Evolutionary conservation across 164 flowering plant genomes (phyloP), one percentile per base, ranked within the genome.

Genomic region (Chloranthus sessilifolius): DNA sequence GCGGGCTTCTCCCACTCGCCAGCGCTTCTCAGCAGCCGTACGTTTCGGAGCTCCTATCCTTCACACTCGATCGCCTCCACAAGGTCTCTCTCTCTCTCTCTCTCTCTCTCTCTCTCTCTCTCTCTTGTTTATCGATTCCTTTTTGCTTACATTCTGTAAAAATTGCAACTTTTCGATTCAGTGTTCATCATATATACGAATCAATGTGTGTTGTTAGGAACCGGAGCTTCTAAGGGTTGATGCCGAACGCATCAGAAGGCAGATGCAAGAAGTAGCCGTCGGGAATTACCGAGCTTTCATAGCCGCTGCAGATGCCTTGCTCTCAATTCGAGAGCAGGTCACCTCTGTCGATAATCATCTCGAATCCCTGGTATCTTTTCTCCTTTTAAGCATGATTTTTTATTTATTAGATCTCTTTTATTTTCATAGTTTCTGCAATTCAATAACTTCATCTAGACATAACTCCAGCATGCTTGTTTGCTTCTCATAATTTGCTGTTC

Each of bases 41-140:
- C 65, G 88, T 92, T 45, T 88, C 98, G 15, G 96, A 92, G 64
- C 95, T 92, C 54, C 96, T 92, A 43, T 92, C 98, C 22, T 92
- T 88, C 84, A 88, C 98, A n/a, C 88, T 92, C 26, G 98, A 92
- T 74, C 96, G 98, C 34, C 95, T 92, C 36, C 96, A 92, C 72
- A 92, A 92, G 85, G 95, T 82, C 20, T 9, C 3, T 47, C 7
- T 25, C 27, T 16, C 14, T 4, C 35, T 29, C n/a, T 10, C 11
- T 9, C 8, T 39, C 34, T 2, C 23, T 23, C 14, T 6, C 43
- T 38, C 4, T 12, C 5, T 11, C 7, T 55, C 25, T n/a, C n/a
- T n/a, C n/a, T n/a, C n/a, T n/a, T n/a, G n/a, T n/a, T n/a, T n/a
- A n/a, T n/a, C n/a, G n/a, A n/a, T n/a, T n/a, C n/a, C n/a, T n/a